These are phyloP conservation scores for Penstemon barbatus DNA, from an alignment of 257 asterid species.

Conservation along the genomic window DNA sequence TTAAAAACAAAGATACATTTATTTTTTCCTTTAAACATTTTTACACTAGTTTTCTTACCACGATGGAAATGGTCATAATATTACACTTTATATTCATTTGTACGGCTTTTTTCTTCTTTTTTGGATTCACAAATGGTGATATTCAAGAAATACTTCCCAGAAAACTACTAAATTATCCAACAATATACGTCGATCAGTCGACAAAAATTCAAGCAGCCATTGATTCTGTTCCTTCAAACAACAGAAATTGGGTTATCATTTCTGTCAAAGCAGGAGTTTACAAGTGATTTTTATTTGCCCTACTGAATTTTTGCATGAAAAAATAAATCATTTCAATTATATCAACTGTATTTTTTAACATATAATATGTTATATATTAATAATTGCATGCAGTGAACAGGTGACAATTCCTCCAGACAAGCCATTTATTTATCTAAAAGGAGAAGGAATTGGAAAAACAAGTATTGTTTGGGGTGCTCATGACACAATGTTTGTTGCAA, in stretches of 20 bases:
- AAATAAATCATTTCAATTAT: background rate
- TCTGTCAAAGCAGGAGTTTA: conserved; percentile 51
- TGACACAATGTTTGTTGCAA: conserved; percentile 33
- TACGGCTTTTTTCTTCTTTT: conserved; percentile 13
- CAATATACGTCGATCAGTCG: conserved; percentile 40
- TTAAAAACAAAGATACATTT: background rate
- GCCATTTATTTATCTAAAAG: conserved; percentile 51
- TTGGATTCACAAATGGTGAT: conserved; percentile 22
- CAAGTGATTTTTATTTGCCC: conserved; percentile 30
- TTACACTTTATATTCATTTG: conserved; percentile 1
- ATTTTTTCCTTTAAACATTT: background rate
- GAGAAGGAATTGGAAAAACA: conserved; percentile 38
- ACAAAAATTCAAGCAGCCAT: conserved; percentile 56
- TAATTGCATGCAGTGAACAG: conserved; percentile 37
- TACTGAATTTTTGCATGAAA: background rate
- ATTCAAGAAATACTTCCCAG: background rate
- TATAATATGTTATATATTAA: background rate
- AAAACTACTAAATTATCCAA: conserved; percentile 1
- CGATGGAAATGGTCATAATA: conserved; percentile 14
- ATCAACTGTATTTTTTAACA: background rate
- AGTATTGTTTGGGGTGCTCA: conserved; percentile 36
- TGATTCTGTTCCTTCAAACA: conserved; percentile 46
- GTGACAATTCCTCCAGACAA: conserved; percentile 42
- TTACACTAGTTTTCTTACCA: background rate
- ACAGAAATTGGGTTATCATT: conserved; percentile 45